These are phyloP conservation scores for Nephelium lappaceum DNA, from an alignment of 345 rosid species.

Conservation along the genomic window DNA sequence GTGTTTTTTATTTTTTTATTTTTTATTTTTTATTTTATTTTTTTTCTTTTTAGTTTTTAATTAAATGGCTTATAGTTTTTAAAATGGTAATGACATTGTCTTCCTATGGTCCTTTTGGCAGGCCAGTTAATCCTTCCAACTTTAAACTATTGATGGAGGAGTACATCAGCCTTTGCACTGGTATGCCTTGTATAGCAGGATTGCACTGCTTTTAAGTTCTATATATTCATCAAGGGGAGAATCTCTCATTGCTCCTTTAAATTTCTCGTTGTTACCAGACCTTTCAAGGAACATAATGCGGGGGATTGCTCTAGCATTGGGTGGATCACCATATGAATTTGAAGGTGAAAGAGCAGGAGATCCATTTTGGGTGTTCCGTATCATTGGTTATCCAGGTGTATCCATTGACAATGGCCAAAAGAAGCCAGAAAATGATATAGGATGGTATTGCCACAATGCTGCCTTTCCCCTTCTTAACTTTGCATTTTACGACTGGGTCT, in stretches of 20 bases:
- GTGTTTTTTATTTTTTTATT: too few relatives aligned
- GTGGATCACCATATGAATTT: conserved; percentile 67
- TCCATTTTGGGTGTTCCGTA: conserved; percentile 86
- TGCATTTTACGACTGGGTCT: background rate
- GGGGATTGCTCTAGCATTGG: conserved; percentile 73
- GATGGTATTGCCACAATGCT: conserved; percentile 62
- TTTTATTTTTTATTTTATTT: too few relatives aligned
- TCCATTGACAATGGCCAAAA: conserved; percentile 36
- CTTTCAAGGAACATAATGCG: conserved; percentile 80
- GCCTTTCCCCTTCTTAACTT: background rate
- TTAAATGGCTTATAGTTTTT: background rate
- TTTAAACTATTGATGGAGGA: conserved; percentile 68
- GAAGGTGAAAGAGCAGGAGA: conserved; percentile 78
- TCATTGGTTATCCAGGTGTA: conserved; percentile 76
- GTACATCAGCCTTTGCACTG: conserved; percentile 70
- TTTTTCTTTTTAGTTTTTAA: background rate
- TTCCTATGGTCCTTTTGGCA: conserved; percentile 27
- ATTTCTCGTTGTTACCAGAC: conserved; percentile 37
- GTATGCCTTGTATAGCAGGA: conserved; percentile 29
- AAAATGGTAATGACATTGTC: background rate
- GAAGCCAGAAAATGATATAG: conserved; percentile 53
- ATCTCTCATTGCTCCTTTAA: conserved; percentile 4
- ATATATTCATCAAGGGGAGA: background rate
- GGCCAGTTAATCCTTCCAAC: conserved; percentile 69
- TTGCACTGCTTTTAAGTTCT: conserved; percentile 9